Conservation (phyloP, 2,329 filamentous ascomycete species). For the Amylocarpus encephaloides region DNA sequence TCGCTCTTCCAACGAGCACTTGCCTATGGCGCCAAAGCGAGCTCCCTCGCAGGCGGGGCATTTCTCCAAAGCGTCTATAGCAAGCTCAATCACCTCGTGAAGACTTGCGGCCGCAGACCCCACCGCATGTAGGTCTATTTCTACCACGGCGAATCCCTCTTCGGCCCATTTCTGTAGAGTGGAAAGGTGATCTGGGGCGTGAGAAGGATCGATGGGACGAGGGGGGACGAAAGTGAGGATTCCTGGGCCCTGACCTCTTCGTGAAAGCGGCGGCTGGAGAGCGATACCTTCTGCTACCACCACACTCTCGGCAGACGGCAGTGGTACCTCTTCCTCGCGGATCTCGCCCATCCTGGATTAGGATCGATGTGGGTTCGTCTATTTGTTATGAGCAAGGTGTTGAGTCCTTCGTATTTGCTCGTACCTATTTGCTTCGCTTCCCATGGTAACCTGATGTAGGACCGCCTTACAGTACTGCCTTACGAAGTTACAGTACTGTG, state of each 20-base stretch:
- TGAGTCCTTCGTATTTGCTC: no score
- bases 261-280: slow-evolving; percentile 1
- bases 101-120: not conserved
- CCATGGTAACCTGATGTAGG: no score
- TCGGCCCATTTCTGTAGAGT: slow-evolving; percentile 35
- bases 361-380: no score
- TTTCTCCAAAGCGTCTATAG: slow-evolving; percentile 8
- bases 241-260: slow-evolving; percentile 2
- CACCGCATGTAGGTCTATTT: slow-evolving; percentile 3
- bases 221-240: not conserved
- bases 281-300: not conserved
- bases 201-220: not conserved
- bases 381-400: no score
- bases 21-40: not conserved
- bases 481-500: no score
- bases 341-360: not conserved
- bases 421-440: no score
- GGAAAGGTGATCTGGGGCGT: not conserved
- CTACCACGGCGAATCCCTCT: slow-evolving; percentile 32
- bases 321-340: not conserved
- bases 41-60: slow-evolving; percentile 1
- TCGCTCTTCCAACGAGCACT: not conserved
- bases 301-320: not conserved
- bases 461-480: no score
- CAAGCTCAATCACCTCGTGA: slow-evolving; percentile 4